Evolutionary conservation across 257 asterid species (phyloP), one percentile per base, ranked within the genome.

Genomic region (Lycium barbarum): DNA sequence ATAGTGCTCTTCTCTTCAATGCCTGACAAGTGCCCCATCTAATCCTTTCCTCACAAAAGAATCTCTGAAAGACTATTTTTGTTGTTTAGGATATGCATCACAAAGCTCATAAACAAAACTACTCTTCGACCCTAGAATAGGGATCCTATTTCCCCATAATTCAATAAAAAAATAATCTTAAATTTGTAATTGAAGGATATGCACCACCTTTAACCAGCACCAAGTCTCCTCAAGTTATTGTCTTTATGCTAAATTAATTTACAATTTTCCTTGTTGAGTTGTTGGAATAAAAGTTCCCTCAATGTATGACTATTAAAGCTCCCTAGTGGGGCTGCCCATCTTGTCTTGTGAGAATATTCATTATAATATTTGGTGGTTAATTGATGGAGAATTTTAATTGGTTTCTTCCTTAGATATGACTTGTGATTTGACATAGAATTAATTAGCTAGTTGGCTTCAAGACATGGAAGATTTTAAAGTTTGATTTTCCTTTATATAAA

Each of bases 121-220:
- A 61, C 18, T 18, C 26, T 17, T 79, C 47, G 5, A 62, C 67
- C 38, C 22, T 71, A 63, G 9, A 63, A 68, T 49, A 67, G 9
- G 54, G 63, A 17, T 14, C 67, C 26, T 67, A 10, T 9, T 61
- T 73, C 67, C 54, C 36, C 61, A 54, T 65, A 47, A 86, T 76
- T 43, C 54, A 53, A 70, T 11, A 45, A 66, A 79, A 6, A 72
- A 22, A 53, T 61, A 40, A 53, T 83, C 14, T 14, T 45, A 12
- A 67, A 84, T 84, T 70, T 70, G 83, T 70, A 61, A 36, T 51
- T 83, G 70, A 78, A 68, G 79, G 76, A 62, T 51, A 54, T 83
- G 87, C 84, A 85, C 87, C 80, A 72, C 80, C 87, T 83, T 88
- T 83, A 83, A 80, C 87, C 70, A 80, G 80, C 88, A 85, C 80